phyloP scores from a whole-genome alignment of 2,329 filamentous ascomycete species.

The Pseudocercospora fuligena region DNA sequence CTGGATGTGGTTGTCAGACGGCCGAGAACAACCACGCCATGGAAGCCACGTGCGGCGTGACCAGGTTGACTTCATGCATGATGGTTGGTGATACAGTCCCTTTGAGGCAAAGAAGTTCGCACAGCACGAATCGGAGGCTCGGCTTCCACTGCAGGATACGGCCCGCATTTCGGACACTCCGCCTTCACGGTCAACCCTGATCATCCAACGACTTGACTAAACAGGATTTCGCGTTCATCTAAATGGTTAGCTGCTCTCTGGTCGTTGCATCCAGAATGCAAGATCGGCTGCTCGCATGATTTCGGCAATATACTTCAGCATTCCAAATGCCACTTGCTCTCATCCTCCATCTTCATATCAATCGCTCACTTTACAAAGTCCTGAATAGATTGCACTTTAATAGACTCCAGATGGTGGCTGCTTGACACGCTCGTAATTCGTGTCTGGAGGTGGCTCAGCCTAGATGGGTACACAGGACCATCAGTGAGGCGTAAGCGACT shows the following conservation, averaged over 20 bases:
- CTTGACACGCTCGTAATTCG: background rate
- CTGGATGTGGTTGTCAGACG: conserved; percentile 17
- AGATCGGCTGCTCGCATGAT: background rate
- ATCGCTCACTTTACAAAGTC: background rate
- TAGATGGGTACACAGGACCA: background rate
- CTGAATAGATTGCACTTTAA: background rate
- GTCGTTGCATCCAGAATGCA: background rate
- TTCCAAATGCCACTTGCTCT: conserved; percentile 6
- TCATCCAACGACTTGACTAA: background rate
- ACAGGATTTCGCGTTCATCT: background rate
- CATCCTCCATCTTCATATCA: background rate
- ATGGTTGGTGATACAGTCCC: background rate
- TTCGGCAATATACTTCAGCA: conserved; percentile 4
- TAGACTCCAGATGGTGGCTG: background rate
- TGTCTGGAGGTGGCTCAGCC: background rate
- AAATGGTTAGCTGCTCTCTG: background rate
- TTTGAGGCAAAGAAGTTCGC: background rate
- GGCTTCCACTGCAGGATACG: background rate
- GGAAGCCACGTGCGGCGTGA: background rate
- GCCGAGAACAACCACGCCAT: conserved; percentile 4
- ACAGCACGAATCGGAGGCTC: background rate
- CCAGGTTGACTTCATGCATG: background rate
- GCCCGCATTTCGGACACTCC: background rate
- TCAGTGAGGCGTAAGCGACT: background rate
- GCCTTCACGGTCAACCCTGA: conserved; percentile 2